Evolutionary conservation across 129 eudicot genomes (phyloP).

Genomic region (Flaveria linearis): DNA sequence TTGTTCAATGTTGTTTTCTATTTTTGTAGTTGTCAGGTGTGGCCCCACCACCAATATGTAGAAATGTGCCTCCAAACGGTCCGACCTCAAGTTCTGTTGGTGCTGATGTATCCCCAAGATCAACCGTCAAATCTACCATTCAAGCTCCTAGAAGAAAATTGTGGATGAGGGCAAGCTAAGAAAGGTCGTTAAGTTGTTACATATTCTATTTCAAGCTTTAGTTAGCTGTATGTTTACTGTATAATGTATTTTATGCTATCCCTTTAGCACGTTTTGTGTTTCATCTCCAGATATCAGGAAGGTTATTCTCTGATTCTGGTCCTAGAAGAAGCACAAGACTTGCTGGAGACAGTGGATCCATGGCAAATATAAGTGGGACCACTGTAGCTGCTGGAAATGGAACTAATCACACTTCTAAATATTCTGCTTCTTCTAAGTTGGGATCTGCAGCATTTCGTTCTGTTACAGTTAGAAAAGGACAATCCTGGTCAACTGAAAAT

Average conservation of each 20-base stretch:
- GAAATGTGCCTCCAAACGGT: slow-evolving; percentile 67
- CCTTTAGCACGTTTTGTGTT: slow-evolving; percentile 10
- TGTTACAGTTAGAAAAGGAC: slow-evolving; percentile 71
- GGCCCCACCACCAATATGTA: slow-evolving; percentile 89
- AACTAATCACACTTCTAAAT: slow-evolving; percentile 59
- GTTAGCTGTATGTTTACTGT: not conserved
- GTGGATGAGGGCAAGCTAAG: slow-evolving; percentile 95
- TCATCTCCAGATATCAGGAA: slow-evolving; percentile 80
- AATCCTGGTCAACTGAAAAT: slow-evolving; percentile 63
- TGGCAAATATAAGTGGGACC: slow-evolving; percentile 47
- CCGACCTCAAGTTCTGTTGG: slow-evolving; percentile 48
- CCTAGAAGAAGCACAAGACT: slow-evolving; percentile 92
- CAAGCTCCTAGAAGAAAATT: slow-evolving; percentile 91
- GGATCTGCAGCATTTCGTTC: slow-evolving; percentile 67
- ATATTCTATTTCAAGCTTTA: not conserved
- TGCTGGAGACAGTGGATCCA: slow-evolving; percentile 68
- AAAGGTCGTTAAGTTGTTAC: slow-evolving; percentile 54
- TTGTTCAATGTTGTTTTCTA: slow-evolving; percentile 22
- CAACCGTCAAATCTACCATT: slow-evolving; percentile 65
- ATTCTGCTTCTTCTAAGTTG: slow-evolving; percentile 60
- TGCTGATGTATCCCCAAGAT: slow-evolving; percentile 70
- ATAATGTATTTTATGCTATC: slow-evolving; percentile 11
- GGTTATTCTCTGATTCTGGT: slow-evolving; percentile 91
- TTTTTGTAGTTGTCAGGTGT: slow-evolving; percentile 78
- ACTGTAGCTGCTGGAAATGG: slow-evolving; percentile 59